Base-by-base conservation (phyloP, 805 yeast species). In the Spathaspora girioi region DNA sequence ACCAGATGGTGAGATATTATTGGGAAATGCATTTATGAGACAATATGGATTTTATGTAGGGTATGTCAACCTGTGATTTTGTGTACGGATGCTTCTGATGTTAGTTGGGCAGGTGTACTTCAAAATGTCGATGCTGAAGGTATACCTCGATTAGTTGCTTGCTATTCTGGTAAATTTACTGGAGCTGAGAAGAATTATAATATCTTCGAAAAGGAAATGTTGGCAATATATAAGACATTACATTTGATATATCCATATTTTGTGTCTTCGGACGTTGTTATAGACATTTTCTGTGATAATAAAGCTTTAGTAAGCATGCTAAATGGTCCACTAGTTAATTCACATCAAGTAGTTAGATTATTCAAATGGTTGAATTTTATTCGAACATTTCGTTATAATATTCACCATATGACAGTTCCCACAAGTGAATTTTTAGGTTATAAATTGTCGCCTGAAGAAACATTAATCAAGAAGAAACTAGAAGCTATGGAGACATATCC, bases 81-180 rank as follows among this genome's bases (percentile, higher is more conserved):
- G 6, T 29, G 20, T 19, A 32, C 43, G 18, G n/a, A n/a, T 15
- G 19, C 6, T 14, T 3, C 32, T 29, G 14, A 29, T 10, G 32
- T 29, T 29, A 29, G 32, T 15, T 46, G 43, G 43, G 49, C 53
- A 12, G 67, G 66, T 3, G 64, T 61, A 10, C 31, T 61, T 2
- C 59, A 10, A 29, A 3, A 50, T 35, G 20, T 45, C 4, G 48
- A 23, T 35, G 43, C 18, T 7, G 31, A 38, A 15, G 48, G 48
- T 17, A 17, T 20, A 19, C 40, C 29, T 5, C 11, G 15, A 8
- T 14, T 46, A 10, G 43, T 46, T 9, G n/a, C 17, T 17, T 46
- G 48, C 20, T 46, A 46, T 46, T 46, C 48, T 5, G 48, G 48
- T 11, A 46, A 46, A 15, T 46, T 46, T n/a, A 23, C 38, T 20